These are phyloP conservation scores for Polytolypa hystricis DNA, from an alignment of 2,329 filamentous ascomycete genomes.

Conservation along the genomic window DNA sequence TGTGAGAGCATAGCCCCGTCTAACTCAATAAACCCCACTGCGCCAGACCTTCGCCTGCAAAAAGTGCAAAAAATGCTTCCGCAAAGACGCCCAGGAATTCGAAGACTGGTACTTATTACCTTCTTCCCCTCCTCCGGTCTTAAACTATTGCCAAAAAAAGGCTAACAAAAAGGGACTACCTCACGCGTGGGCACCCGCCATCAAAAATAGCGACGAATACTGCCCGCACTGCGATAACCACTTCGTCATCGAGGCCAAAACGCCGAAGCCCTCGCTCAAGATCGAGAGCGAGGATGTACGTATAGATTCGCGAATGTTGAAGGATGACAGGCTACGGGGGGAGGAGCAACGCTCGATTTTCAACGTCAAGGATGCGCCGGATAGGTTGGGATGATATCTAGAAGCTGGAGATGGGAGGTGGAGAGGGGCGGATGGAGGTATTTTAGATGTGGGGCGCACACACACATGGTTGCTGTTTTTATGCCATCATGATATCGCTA, in stretches of 20 bases:
- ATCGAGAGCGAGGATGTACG: slow-evolving; percentile 87
- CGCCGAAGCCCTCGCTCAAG: slow-evolving; percentile 69
- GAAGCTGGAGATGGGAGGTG: not conserved
- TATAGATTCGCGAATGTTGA: slow-evolving; percentile 78
- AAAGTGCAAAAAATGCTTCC: slow-evolving; percentile 97
- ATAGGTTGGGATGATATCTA: slow-evolving; percentile 47
- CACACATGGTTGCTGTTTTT: too few species aligned
- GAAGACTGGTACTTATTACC: slow-evolving; percentile 55
- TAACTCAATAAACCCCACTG: too few species aligned
- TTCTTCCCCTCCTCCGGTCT: not conserved
- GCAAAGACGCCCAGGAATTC: slow-evolving; percentile 83
- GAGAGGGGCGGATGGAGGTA: too few species aligned
- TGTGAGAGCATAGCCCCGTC: too few species aligned
- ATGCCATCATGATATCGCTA: too few species aligned
- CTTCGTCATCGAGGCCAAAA: slow-evolving; percentile 81
- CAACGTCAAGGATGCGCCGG: slow-evolving; percentile 61
- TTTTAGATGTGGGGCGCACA: too few species aligned
- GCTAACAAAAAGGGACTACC: not conserved
- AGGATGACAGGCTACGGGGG: slow-evolving; percentile 65
- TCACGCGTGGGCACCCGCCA: too few species aligned
- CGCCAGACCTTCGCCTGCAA: slow-evolving; percentile 73
- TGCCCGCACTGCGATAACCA: slow-evolving; percentile 99
- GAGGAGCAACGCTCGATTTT: slow-evolving; percentile 57
- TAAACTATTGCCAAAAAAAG: not conserved
- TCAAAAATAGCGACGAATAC: slow-evolving; percentile 91